Base-by-base conservation (phyloP, 2,329 filamentous ascomycete species). In the Cryphonectria radicalis region DNA sequence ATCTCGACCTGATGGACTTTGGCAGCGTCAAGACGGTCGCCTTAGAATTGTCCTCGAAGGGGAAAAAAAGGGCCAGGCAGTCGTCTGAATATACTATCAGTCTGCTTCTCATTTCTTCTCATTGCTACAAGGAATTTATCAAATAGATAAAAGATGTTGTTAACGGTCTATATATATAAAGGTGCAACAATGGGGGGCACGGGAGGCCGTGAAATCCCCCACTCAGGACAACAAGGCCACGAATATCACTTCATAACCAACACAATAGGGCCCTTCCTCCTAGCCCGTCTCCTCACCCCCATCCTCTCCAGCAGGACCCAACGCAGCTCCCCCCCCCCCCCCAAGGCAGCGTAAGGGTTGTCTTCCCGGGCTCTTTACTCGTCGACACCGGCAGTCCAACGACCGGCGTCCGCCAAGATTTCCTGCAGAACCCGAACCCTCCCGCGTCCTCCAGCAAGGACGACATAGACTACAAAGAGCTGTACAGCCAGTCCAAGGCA, bases 211-310 rank as follows among this genome's bases (percentile, higher is more conserved):
- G 74, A 73, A 8, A 67, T 77, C n/a, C 74, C 73, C 0, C 74
- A 73, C 0, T 50, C 28, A 5, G 73, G 72, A 8, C 59, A 42
- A 4, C 74, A 76, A 63, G 76, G 74, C 13, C 67, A 74, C 50
- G 76, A 77, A 66, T 75, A 76, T 22, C 76, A 75, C 46, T 75
- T 77, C 28, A 69, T 68, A 14, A 72, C 72, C 19, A 77, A 76
- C 43, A 72, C 72, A 6, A 59, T 76, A 3, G 75, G 76, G 0
- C 60, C 68, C n/a, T 55, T 25, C 53, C 8, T 77, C 0, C 55
- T 77, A 19, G 74, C 74, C 2, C 69, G 70, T 25, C 72, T 77
- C 14, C 71, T 77, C 8, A 69, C 64, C 11, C 76, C 74, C 11
- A 72, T 75, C 4, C 66, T 77, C 25, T 62, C 70, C 7, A 71